Base-by-base conservation (phyloP, 768 basidiomycete species). In the Lentinula aciculospora region DNA sequence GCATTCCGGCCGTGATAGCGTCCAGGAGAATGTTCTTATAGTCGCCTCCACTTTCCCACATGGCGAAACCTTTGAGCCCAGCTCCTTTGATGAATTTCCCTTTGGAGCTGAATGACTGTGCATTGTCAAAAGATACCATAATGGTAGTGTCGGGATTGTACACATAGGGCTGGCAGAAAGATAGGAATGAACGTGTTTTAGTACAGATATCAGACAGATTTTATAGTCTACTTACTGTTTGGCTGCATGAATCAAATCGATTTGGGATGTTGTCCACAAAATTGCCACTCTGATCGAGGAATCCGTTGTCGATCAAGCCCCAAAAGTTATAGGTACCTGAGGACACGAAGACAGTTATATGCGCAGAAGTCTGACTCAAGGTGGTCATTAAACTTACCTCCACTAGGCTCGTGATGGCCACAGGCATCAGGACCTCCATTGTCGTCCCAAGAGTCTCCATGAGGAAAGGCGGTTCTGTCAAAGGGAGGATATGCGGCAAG, bases 31-130 rank as follows among this genome's bases (percentile, higher is more conserved):
- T 76, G 47, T 76, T 69, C 13, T 82, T 58, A 58, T 68, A 77
- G 64, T 89, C 88, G 3, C 88, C 85, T 27, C 82, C 86, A 58
- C 83, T 80, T 62, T 89, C 83, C 86, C 86, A 89, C 72, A 86
- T 82, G 0, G 83, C 68, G 65, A 89, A 89, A 3, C 88, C 88
- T 58, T 71, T 74, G 23, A 90, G 69, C 3, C 75, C 73, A 2
- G 66, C 68, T 21, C 69, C 59, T 57, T 75, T 75, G 65, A 89
- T 84, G 69, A 80, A 89, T 9, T 66, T 61, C 64, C 53, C 37
- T 78, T 89, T 81, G 47, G 75, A 76, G n/a, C 71, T 65, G 58
- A 78, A 75, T 3, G 75, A 76, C 73, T 77, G 21, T 21, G 73
- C 69, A 63, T 81, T 72, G 60, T 80, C 80, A 58, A 72, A 82